Evolutionary conservation across 768 basidiomycete genomes (phyloP), one percentile per base, ranked within the genome.

Genomic region (Rubroboletus pulcherrimus): DNA sequence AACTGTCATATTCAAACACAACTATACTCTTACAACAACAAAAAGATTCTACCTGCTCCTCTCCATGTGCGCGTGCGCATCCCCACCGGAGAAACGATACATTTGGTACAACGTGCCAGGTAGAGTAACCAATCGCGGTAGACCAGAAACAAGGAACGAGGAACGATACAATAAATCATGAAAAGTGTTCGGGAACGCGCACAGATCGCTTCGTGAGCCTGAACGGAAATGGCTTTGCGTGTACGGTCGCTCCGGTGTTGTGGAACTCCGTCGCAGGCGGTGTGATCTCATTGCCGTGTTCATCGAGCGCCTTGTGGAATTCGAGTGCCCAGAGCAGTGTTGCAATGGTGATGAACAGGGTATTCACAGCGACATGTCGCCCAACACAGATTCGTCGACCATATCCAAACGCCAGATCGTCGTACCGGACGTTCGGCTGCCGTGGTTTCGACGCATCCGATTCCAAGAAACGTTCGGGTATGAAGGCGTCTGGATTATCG

Each of bases 321-420:
- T 56, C 38, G 46, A 57, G 53, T 19, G 56, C 56, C 56, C 45
- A 54, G 5, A 57, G 40, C 19, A 57, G 19, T 5, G 40, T 57
- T 10, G 56, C 51, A 19, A 54, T 53, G 24, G 56, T 42, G 40
- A 57, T 57, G 52, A 57, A 57, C 11, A 54, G 45, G 9, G 46
- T 38, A 33, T 57, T 53, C n/a, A 53, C 56, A 10, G 52, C 56
- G 24, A 57, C 45, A 9, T 57, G 2, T 38, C 44, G 38, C 14
- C 56, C 51, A 15, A 57, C 56, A 21, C 60, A 62, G 33, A 30
- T 48, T 5, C 60, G 60, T 11, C 60, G 60, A 10, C 60, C 60
- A 15, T 51, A 51, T 29, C 59, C 59, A 21, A 61, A 61, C 4
- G 39, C 43, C 7, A 61, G 35, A 35, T 62, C 45, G 29, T 61